Conservation (phyloP, 495 filamentous ascomycete species). For the Jackrogersella minutella region DNA sequence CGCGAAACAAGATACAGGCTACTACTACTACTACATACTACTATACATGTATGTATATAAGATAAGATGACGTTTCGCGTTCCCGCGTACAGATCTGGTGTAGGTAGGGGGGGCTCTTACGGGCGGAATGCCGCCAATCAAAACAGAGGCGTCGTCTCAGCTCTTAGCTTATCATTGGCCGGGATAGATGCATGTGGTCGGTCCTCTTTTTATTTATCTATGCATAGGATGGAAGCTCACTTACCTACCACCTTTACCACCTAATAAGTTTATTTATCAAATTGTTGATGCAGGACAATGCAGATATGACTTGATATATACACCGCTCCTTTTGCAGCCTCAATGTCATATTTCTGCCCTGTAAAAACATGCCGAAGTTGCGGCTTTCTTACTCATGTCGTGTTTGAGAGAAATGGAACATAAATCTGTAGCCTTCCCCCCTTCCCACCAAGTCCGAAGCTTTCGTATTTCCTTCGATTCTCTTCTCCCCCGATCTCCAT, state of each 20-base stretch:
- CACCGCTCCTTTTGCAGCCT: conserved; percentile 17
- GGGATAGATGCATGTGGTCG: neutral
- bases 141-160: neutral
- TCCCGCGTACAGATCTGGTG: neutral
- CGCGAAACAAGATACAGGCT: too few species aligned
- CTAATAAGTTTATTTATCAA: neutral
- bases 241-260: too few species aligned
- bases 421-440: conserved; percentile 8
- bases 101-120: conserved; percentile 3
- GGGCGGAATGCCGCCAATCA: conserved; percentile 23
- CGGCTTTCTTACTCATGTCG: conserved; percentile 1
- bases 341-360: neutral
- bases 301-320: conserved; percentile 10
- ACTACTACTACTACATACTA: too few species aligned
- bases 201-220: neutral
- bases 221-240: too few species aligned
- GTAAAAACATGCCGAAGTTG: neutral
- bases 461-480: neutral
- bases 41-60: neutral
- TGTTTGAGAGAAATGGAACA: neutral
- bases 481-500: neutral
- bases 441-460: neutral
- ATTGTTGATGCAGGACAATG: conserved; percentile 3
- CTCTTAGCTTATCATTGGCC: conserved; percentile 19
- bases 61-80: conserved; percentile 4